Percentiles rank a stretch among this genome's conserved stretches.
These are phyloP conservation scores for Hansenula lynferdii DNA, from an alignment of 1,139 yeast genomes.

Conservation along the genomic window DNA sequence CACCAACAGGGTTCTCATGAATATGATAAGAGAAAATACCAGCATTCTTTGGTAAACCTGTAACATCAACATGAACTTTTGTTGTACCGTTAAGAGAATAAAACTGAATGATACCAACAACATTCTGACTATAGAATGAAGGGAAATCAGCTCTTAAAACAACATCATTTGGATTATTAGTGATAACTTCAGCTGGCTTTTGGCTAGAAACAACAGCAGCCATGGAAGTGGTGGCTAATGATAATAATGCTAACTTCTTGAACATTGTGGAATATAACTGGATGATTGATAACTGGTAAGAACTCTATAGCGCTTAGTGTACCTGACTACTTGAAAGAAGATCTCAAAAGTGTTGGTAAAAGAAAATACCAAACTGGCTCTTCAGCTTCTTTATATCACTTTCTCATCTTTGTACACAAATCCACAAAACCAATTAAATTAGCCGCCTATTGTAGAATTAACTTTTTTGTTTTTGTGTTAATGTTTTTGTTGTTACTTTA, in stretches of 20 bases:
- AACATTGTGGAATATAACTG: too few relatives aligned
- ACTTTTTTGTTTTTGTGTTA: too few relatives aligned
- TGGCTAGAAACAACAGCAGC: constrained; percentile 6
- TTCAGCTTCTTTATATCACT: too few relatives aligned
- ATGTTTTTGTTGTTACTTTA: too few relatives aligned
- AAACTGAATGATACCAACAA: constrained; percentile 47
- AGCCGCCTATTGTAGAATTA: too few relatives aligned
- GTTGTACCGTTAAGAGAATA: constrained; percentile 42
- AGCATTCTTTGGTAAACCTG: constrained; percentile 50
- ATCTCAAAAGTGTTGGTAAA: too few relatives aligned
- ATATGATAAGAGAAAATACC: constrained; percentile 59
- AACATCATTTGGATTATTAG: constrained; percentile 40
- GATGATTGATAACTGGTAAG: too few relatives aligned
- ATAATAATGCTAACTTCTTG: constrained; percentile 3
- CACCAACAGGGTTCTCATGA: constrained; percentile 43
- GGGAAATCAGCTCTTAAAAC: constrained; percentile 59
- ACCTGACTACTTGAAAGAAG: too few relatives aligned
- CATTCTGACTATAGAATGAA: constrained; percentile 33
- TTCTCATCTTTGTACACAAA: too few relatives aligned
- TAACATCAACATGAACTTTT: constrained; percentile 55
- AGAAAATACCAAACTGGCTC: too few relatives aligned
- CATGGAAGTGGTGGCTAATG: constrained; percentile 9
- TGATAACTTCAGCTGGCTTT: constrained; percentile 33
- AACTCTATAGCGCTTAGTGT: not conserved
- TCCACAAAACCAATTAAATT: too few relatives aligned